phyloP scores from a whole-genome alignment of 345 rosid genomes.

The Bruguiera sexangula region DNA sequence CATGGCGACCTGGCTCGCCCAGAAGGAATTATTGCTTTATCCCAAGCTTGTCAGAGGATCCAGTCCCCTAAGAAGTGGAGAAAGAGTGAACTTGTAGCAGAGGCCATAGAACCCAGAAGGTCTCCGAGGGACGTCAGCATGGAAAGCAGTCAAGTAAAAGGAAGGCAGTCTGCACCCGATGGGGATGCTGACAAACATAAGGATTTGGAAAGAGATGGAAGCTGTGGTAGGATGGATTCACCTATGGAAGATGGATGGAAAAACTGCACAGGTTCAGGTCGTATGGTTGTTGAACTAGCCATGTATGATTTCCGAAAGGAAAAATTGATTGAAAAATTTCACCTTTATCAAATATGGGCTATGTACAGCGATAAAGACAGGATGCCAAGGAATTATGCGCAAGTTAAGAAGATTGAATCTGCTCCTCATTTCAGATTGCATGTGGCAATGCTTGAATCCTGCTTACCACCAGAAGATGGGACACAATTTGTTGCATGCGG shows the following conservation, averaged over 20 bases:
- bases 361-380: slow-evolving; percentile 30
- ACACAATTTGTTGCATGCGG: slow-evolving; percentile 40
- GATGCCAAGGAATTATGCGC: slow-evolving; percentile 48
- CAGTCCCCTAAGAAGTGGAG: slow-evolving; percentile 17
- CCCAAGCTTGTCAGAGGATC: slow-evolving; percentile 26
- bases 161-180: slow-evolving; percentile 1
- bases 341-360: slow-evolving; percentile 49
- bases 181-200: slow-evolving; percentile 15
- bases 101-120: slow-evolving; percentile 35
- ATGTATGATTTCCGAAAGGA: slow-evolving; percentile 33
- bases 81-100: slow-evolving; percentile 16
- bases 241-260: neutral
- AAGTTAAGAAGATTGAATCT: slow-evolving; percentile 39
- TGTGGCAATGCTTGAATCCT: slow-evolving; percentile 42
- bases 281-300: slow-evolving; percentile 19
- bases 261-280: neutral
- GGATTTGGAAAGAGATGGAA: slow-evolving; percentile 24
- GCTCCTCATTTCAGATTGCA: slow-evolving; percentile 36
- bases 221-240: slow-evolving; percentile 21
- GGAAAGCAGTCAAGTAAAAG: slow-evolving; percentile 14
- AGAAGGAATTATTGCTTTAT: slow-evolving; percentile 14
- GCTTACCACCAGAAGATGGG: slow-evolving; percentile 13
- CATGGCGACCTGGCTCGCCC: slow-evolving; percentile 6
- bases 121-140: slow-evolving; percentile 38
- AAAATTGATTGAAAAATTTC: slow-evolving; percentile 40